Evolutionary conservation across 805 yeast species (phyloP).

Genomic region (Cyberlindnera petersonii): DNA sequence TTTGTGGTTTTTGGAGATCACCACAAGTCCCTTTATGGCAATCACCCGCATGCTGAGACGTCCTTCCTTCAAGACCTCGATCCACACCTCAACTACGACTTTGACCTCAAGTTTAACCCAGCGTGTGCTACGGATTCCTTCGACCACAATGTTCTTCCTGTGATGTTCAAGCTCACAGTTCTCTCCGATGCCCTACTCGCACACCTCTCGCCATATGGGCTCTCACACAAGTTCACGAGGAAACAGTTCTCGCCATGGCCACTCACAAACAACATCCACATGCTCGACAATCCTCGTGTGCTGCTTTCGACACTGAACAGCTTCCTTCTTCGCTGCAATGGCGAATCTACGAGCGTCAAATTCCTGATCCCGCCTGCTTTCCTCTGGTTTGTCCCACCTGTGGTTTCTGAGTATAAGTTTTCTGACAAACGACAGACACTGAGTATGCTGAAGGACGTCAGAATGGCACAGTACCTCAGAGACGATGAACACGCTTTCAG

Average conservation of each 20-base stretch:
- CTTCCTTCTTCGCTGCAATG: conserved; percentile 18
- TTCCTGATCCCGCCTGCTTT: conserved; percentile 19
- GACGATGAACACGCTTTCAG: conserved; percentile 1
- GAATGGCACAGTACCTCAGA: conserved; percentile 12
- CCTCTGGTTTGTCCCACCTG: conserved; percentile 19
- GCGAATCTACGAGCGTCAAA: conserved; percentile 2
- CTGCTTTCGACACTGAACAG: conserved; percentile 21
- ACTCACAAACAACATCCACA: conserved; percentile 24
- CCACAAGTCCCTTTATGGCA: conserved; percentile 15
- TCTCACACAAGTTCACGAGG: conserved; percentile 9
- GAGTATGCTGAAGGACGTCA: conserved; percentile 15
- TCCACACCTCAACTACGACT: conserved; percentile 20
- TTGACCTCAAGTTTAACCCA: conserved; percentile 18
- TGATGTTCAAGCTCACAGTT: conserved; percentile 24
- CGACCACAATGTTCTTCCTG: conserved; percentile 11
- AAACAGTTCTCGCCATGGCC: conserved; percentile 25
- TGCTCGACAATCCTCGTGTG: conserved; percentile 18
- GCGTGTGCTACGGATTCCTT: neutral
- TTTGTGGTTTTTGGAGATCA: conserved; percentile 20
- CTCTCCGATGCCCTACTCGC: conserved; percentile 17
- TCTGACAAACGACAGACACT: conserved; percentile 6
- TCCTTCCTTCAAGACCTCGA: conserved; percentile 2
- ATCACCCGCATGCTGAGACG: conserved; percentile 14
- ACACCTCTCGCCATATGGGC: conserved; percentile 10
- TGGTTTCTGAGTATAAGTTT: conserved; percentile 9